phyloP scores from a whole-genome alignment of 108 stramenopile species.

The Epithemia pelagica region DNA sequence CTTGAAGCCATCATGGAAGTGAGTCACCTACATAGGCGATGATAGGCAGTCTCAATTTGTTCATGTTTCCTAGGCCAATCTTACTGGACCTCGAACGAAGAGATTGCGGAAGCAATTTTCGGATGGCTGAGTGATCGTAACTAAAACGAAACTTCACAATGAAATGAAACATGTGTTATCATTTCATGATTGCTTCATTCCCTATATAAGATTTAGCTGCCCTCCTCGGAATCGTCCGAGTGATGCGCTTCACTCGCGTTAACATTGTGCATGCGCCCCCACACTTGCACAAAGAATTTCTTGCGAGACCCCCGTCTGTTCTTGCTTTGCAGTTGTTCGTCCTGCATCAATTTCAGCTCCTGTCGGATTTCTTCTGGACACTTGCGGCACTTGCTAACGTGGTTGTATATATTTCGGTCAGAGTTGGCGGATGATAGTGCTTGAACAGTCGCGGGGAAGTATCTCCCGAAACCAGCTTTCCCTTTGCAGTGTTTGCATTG shows the following conservation, averaged over 20 bases:
- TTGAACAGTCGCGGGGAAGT: constrained; percentile 60
- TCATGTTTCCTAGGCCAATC: too few species aligned
- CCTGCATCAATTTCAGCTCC: constrained; percentile 27
- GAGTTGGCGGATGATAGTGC: constrained; percentile 67
- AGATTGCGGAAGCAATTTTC: too few species aligned
- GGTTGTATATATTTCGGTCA: constrained; percentile 71
- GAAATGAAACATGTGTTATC: too few species aligned
- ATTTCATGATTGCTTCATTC: too few species aligned
- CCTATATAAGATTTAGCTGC: too few species aligned
- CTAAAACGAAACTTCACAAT: too few species aligned
- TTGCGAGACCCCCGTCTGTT: constrained; percentile 44
- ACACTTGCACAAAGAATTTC: constrained; percentile 41
- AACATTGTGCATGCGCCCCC: neutral
- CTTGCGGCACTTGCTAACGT: constrained; percentile 53
- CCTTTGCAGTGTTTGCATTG: constrained; percentile 75
- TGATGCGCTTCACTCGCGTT: neutral
- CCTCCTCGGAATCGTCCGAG: too few species aligned
- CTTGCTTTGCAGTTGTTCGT: constrained; percentile 39
- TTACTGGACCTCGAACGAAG: too few species aligned
- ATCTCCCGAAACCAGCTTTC: constrained; percentile 61
- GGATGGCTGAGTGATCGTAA: too few species aligned
- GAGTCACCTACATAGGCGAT: too few species aligned
- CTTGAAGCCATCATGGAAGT: too few species aligned
- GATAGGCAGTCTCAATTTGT: too few species aligned
- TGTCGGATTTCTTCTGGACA: constrained; percentile 48